Base-by-base conservation (phyloP, 192 early-diverging fungal genomes). In the Podila verticillata region DNA sequence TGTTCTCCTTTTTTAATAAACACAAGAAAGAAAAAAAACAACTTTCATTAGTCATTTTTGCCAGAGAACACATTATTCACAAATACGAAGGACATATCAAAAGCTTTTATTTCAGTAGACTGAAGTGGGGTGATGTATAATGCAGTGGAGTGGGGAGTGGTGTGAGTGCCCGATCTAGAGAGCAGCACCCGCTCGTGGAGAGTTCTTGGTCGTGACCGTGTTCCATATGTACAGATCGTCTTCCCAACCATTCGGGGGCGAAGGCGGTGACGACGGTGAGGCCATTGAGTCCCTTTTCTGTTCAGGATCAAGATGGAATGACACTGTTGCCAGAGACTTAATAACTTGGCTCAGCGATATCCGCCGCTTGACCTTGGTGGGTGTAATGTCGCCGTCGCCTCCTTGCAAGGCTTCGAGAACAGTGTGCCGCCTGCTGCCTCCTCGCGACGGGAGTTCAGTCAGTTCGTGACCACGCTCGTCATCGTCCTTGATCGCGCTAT, bases 301-400 rank as follows among this genome's bases (percentile, higher is more conserved):
- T 20, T 32, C 28, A 9, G 57, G 56, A 24, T 66, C 36, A 51
- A 51, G 54, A 65, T 65, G 3, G 47, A 31, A 19, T 22, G 63
- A 12, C 30, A 71, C 31, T 48, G n/a, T 31, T 17, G 69, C 34
- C 30, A 79, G 35, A 0, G 77, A 72, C 36, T 56, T 61, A 2
- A 80, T n/a, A 15, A 72, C 61, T 26, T 80, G 59, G 48, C 65
- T 68, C 22, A 80, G 34, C 2, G 77, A 80, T 15, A 80, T 68
- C 7, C 77, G 61, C 19, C 77, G 29, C 39, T 72, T 80, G 48
- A 68, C 22, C 48, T 75, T 75, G 48, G 24, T 34, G 22, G 35
- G 26, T 1, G 44, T 64, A 36, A 32, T 22, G n/a, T n/a, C 48
- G 26, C 48, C 63, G 17, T 20, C 9, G 5, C 2, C 51, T 28